Conservation (phyloP, 441 rosid species). For the Mallotus repandus region DNA sequence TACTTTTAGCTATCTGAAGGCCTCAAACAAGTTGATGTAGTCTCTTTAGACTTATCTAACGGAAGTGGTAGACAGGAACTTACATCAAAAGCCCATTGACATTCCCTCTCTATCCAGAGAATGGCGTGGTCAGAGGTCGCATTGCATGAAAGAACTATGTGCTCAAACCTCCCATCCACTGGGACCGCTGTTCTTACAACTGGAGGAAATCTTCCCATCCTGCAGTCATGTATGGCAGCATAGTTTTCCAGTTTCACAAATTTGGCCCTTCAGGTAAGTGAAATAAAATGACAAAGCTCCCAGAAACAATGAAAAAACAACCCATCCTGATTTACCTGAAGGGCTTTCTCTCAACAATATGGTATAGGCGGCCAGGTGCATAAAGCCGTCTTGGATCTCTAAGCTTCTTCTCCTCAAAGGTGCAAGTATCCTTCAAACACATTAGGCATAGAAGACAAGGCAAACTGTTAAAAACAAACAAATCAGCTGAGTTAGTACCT, state of each 20-base stretch:
- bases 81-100: constrained; percentile 74
- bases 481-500: constrained; percentile 6
- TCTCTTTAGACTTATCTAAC: neutral
- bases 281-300: too few relatives aligned
- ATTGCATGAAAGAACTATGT: constrained; percentile 81
- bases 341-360: constrained; percentile 81
- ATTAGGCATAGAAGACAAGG: constrained; percentile 81
- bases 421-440: constrained; percentile 90
- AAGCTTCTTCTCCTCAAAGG: constrained; percentile 71
- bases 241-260: too few relatives aligned
- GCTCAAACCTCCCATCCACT: constrained; percentile 93
- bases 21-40: neutral
- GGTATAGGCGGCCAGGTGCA: constrained; percentile 91
- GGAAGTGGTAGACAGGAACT: constrained; percentile 24
- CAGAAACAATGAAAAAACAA: too few relatives aligned
- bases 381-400: constrained; percentile 80
- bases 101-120: constrained; percentile 84
- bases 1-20: neutral
- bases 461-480: constrained; percentile 47
- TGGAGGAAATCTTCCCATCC: constrained; percentile 82
- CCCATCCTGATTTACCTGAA: constrained; percentile 44
- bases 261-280: too few relatives aligned
- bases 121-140: constrained; percentile 84
- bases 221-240: constrained; percentile 24
- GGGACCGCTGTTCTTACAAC: constrained; percentile 93